phyloP scores from a whole-genome alignment of 306 rosid genomes.

The Cucurbita argyrosperma region DNA sequence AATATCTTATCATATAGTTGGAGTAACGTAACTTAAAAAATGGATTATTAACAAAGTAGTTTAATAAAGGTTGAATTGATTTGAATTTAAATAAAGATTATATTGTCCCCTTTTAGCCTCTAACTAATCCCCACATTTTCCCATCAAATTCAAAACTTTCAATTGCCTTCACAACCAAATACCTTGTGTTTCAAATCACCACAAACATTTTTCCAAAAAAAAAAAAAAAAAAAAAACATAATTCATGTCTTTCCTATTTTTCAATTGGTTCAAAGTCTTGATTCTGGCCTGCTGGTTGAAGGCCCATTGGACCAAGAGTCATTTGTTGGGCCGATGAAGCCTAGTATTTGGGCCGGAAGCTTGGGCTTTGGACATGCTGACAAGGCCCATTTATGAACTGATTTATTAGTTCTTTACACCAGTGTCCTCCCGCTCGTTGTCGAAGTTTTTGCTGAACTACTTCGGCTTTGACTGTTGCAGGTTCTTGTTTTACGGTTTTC shows the following conservation, averaged over 20 bases:
- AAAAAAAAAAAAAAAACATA: not conserved
- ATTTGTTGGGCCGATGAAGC: not conserved
- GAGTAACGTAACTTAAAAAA: slow-evolving; percentile 1
- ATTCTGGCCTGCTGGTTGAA: not conserved
- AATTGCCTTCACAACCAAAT: slow-evolving; percentile 47
- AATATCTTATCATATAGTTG: slow-evolving; percentile 1
- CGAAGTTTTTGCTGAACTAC: not conserved
- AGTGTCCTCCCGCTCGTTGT: not conserved
- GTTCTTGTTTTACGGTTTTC: not conserved
- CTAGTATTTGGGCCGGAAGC: not conserved
- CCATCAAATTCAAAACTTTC: slow-evolving; percentile 46
- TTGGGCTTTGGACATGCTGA: not conserved
- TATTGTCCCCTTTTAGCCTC: not conserved
- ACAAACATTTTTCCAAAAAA: not conserved
- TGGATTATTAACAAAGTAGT: not conserved
- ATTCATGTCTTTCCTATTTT: too few species aligned
- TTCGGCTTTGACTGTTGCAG: not conserved
- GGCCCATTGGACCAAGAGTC: not conserved
- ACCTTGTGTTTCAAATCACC: not conserved
- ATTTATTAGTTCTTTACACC: not conserved
- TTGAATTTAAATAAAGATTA: not conserved
- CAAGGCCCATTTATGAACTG: not conserved
- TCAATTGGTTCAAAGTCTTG: too few species aligned
- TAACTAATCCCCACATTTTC: slow-evolving; percentile 3
- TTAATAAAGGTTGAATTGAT: not conserved